Conservation (phyloP, 2,329 filamentous ascomycete species). For the Diaporthe sp. region DNA sequence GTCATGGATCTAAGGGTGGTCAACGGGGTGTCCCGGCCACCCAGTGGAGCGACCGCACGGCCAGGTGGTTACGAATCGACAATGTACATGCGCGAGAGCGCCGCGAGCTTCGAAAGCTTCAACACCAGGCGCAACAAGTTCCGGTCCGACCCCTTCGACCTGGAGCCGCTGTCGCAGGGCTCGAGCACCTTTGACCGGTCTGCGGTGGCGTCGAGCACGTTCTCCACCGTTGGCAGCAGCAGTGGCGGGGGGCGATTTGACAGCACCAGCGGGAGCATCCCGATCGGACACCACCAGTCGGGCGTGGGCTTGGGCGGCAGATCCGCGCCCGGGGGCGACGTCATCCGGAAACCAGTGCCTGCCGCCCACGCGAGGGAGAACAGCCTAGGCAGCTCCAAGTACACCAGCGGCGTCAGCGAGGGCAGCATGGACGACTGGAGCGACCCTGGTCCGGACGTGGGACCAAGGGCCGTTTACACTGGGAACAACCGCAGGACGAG, state of each 20-base stretch:
- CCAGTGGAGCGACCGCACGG: conserved; percentile 11
- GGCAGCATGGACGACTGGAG: conserved; percentile 57
- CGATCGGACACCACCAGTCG: conserved; percentile 39
- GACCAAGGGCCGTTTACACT: conserved; percentile 48
- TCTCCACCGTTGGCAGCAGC: conserved; percentile 46
- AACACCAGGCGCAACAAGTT: conserved; percentile 67
- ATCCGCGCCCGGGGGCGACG: conserved; percentile 38
- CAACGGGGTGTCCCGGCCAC: conserved; percentile 39
- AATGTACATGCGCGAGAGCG: conserved; percentile 49
- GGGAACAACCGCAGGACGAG: conserved; percentile 6
- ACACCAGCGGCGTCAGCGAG: conserved; percentile 64
- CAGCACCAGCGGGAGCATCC: conserved; percentile 20
- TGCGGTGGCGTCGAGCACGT: conserved; percentile 48
- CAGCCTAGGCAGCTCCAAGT: conserved; percentile 58
- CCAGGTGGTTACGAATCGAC: conserved; percentile 30
- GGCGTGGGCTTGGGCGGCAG: conserved; percentile 42
- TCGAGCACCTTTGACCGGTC: conserved; percentile 42
- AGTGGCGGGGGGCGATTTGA: conserved; percentile 30
- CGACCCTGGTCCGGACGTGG: conserved; percentile 68
- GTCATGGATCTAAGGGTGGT: conserved; percentile 31
- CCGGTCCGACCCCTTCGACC: conserved; percentile 75
- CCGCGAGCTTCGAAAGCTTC: conserved; percentile 60
- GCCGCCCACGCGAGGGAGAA: conserved; percentile 52
- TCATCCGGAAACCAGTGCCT: conserved; percentile 47
- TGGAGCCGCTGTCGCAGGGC: conserved; percentile 66